Conservation (phyloP, 495 filamentous ascomycete species). For the Penicillium argentinense region DNA sequence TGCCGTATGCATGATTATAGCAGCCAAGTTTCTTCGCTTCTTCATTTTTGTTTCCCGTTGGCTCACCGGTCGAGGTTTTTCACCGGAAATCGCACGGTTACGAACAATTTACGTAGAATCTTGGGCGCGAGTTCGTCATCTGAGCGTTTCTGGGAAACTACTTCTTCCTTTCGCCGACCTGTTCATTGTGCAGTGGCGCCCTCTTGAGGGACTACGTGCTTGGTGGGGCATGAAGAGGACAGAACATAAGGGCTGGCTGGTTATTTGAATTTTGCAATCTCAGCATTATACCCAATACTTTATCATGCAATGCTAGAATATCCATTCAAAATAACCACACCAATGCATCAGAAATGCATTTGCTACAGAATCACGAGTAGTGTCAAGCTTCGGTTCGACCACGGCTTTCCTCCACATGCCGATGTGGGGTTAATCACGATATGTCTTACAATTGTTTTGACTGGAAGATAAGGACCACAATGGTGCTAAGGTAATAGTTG, state of each 20-base stretch:
- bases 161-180: conserved; percentile 64
- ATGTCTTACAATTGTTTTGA: too few species aligned
- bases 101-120: conserved; percentile 84
- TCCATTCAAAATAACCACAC: not conserved
- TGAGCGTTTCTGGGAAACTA: conserved; percentile 80
- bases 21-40: conserved; percentile 66
- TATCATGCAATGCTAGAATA: not conserved
- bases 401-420: conserved; percentile 13
- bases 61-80: conserved; percentile 4
- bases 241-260: conserved; percentile 45
- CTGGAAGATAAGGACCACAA: too few species aligned
- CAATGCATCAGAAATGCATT: not conserved
- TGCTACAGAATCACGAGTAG: not conserved
- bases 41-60: conserved; percentile 25
- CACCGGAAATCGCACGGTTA: conserved; percentile 46
- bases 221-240: conserved; percentile 45
- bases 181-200: conserved; percentile 75
- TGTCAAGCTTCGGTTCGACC: not conserved
- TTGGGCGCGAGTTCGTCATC: conserved; percentile 76
- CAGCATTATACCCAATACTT: not conserved
- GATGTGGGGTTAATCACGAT: too few species aligned
- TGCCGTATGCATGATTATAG: conserved; percentile 73
- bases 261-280: conserved; percentile 35
- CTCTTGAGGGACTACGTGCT: conserved; percentile 46
- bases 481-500: too few species aligned